Conservation (phyloP, 2,329 filamentous ascomycete species). For the Paecilomyces formosus region DNA sequence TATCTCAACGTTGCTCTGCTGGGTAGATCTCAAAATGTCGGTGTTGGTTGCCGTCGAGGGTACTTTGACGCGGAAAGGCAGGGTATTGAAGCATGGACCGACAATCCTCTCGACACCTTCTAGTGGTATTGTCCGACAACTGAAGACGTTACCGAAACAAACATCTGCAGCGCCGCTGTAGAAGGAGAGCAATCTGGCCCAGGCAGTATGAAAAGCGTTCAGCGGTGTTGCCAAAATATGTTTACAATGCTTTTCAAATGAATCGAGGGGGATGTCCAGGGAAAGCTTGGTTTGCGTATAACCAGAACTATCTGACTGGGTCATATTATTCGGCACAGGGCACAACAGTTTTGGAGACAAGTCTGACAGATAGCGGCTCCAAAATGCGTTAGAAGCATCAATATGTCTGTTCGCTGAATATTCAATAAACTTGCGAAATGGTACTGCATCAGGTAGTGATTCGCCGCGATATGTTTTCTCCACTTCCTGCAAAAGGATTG, state of each 20-base stretch:
- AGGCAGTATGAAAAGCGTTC: conserved; percentile 63
- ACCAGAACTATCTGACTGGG: conserved; percentile 1
- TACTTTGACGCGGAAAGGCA: conserved; percentile 61
- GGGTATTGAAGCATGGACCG: conserved; percentile 88
- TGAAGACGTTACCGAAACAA: conserved; percentile 83
- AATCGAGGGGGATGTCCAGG: conserved; percentile 32
- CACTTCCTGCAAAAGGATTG: conserved; percentile 61
- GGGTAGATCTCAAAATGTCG: conserved; percentile 54
- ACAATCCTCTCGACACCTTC: conserved; percentile 63
- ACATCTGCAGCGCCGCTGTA: conserved; percentile 55
- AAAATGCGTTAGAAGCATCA: conserved; percentile 54
- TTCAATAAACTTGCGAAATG: conserved; percentile 58
- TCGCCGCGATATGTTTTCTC: conserved; percentile 49
- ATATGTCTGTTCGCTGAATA: conserved; percentile 48
- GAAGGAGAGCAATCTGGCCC: conserved; percentile 58
- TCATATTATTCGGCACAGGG: neutral
- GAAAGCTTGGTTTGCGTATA: conserved; percentile 9
- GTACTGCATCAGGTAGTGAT: conserved; percentile 41
- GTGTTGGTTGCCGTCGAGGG: conserved; percentile 42
- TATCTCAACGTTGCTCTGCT: conserved; percentile 54
- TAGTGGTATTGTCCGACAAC: conserved; percentile 62
- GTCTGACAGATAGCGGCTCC: conserved; percentile 50
- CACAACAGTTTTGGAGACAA: conserved; percentile 41
- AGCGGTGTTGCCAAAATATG: conserved; percentile 55
- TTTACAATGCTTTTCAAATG: conserved; percentile 45